phyloP scores from a whole-genome alignment of 1,284 basidiomycete species.

The Neolentinus lepideus region DNA sequence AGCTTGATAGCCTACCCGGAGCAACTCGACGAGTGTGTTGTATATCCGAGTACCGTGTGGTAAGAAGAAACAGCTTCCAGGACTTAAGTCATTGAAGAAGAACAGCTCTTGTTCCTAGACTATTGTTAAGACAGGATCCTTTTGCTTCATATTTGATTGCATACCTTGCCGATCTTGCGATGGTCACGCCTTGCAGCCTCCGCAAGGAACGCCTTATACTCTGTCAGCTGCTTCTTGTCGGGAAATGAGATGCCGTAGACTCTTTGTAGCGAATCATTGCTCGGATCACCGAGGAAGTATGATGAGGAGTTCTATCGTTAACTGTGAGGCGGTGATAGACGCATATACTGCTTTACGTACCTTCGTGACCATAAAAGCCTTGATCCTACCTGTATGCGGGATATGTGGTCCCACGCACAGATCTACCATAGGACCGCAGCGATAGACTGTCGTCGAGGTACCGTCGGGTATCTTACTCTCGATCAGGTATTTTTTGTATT shows the following conservation, averaged over 20 bases:
- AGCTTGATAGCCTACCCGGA: slow-evolving; percentile 58
- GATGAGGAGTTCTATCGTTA: slow-evolving; percentile 83
- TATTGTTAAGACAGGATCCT: slow-evolving; percentile 6
- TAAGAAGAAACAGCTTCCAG: slow-evolving; percentile 95
- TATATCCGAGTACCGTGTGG: slow-evolving; percentile 98
- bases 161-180: slow-evolving; percentile 84
- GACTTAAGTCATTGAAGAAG: slow-evolving; percentile 97
- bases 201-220: slow-evolving; percentile 94
- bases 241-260: slow-evolving; percentile 99
- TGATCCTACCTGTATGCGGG: slow-evolving; percentile 96
- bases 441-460: slow-evolving; percentile 96
- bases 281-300: slow-evolving; percentile 94
- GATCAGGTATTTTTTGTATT: slow-evolving; percentile 97
- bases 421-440: slow-evolving; percentile 98
- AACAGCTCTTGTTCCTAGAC: slow-evolving; percentile 90
- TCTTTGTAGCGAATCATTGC: slow-evolving; percentile 94
- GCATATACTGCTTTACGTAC: slow-evolving; percentile 28
- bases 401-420: slow-evolving; percentile 97
- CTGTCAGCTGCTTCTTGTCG: slow-evolving; percentile 91
- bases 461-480: slow-evolving; percentile 95
- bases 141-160: slow-evolving; percentile 5
- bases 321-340: slow-evolving; percentile 3
- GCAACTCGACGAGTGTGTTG: slow-evolving; percentile 87
- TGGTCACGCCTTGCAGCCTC: slow-evolving; percentile 98
- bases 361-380: slow-evolving; percentile 93